phyloP scores from a whole-genome alignment of 176 grass and related monocot species.

The Themeda triandra region DNA sequence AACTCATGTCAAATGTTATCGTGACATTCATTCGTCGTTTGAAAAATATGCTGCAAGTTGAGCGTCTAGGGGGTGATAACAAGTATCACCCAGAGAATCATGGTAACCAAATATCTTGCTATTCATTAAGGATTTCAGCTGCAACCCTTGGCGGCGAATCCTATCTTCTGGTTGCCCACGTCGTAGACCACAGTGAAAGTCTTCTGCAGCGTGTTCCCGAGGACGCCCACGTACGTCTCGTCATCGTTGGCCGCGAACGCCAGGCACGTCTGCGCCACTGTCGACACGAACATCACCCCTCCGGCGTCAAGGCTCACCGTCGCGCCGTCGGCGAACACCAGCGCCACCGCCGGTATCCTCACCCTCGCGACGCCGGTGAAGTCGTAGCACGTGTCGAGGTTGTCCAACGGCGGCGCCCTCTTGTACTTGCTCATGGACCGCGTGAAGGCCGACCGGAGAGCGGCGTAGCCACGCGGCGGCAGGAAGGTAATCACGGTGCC shows the following conservation, averaged over 20 bases:
- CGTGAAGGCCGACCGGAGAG: constrained; percentile 38
- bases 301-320: constrained; percentile 30
- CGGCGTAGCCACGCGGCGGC: constrained; percentile 45
- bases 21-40: too few species aligned
- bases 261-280: constrained; percentile 47
- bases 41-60: too few species aligned
- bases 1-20: too few species aligned
- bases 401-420: constrained; percentile 27
- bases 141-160: constrained; percentile 58
- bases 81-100: too few species aligned
- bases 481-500: constrained; percentile 45
- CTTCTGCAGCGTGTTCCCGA: constrained; percentile 78
- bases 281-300: constrained; percentile 47
- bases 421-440: constrained; percentile 46
- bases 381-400: constrained; percentile 85
- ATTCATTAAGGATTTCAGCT: too few species aligned
- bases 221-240: constrained; percentile 24
- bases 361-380: constrained; percentile 34
- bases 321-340: constrained; percentile 53
- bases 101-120: too few species aligned
- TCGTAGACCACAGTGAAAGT: constrained; percentile 60
- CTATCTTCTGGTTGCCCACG: constrained; percentile 50
- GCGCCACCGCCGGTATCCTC: constrained; percentile 47
- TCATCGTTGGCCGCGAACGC: constrained; percentile 47
- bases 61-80: too few species aligned